A percentile compares a stretch with the other conserved stretches of the same genome.
These are phyloP conservation scores for Hirschfeldia incana DNA, from an alignment of 345 rosid genomes.

Conservation along the genomic window DNA sequence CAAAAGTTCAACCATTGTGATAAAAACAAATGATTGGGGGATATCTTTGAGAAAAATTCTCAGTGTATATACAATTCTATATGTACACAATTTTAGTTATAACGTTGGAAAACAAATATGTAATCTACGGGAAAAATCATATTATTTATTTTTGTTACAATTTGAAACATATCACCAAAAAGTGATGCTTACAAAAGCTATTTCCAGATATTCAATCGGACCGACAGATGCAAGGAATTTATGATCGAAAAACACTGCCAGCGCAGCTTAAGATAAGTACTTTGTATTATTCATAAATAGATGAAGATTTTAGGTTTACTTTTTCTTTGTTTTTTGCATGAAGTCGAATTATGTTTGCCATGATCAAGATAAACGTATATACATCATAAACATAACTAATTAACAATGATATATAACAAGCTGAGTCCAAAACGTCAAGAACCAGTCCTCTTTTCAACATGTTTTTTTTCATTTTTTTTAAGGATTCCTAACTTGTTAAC, in stretches of 20 bases:
- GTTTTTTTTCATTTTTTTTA: not conserved
- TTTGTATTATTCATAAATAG: too few relatives aligned
- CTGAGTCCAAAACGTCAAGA: not conserved
- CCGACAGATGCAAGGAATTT: not conserved
- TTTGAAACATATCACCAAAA: not conserved
- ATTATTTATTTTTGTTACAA: not conserved
- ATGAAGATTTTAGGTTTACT: not conserved
- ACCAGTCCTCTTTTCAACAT: not conserved
- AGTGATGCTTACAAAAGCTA: not conserved
- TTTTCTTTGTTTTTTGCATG: not conserved
- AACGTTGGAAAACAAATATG: not conserved
- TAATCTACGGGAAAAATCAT: not conserved
- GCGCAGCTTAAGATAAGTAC: not conserved
- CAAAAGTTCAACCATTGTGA: constrained; percentile 1
- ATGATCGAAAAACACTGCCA: not conserved
- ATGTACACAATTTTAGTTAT: not conserved
- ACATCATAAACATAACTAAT: not conserved
- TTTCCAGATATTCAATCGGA: not conserved
- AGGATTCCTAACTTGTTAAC: not conserved
- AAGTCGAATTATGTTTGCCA: constrained; percentile 1
- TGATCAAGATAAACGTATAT: not conserved
- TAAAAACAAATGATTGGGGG: constrained; percentile 25
- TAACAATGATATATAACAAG: not conserved
- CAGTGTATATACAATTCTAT: constrained; percentile 1
- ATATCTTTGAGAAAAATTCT: constrained; percentile 27